Conservation (phyloP, 1,139 yeast species). For the Pichia sp. region DNA sequence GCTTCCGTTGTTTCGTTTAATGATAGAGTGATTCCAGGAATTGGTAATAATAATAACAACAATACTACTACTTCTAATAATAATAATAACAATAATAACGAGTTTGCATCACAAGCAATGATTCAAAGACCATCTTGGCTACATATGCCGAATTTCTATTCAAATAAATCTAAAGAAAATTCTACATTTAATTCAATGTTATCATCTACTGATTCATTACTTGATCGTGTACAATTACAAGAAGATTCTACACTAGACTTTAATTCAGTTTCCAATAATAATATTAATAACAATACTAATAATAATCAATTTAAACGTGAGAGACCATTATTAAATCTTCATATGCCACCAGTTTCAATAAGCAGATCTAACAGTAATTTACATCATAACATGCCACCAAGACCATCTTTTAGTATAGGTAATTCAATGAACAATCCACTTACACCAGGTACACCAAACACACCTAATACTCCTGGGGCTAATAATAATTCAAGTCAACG, state of each 20-base stretch:
- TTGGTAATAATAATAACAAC: not conserved
- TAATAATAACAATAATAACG: not conserved
- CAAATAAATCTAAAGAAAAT: slow-evolving; percentile 22
- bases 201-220: slow-evolving; percentile 29
- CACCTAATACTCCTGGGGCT: not conserved
- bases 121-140: slow-evolving; percentile 29
- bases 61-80: not conserved
- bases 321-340: slow-evolving; percentile 8
- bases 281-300: not conserved
- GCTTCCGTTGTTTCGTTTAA: slow-evolving; percentile 14
- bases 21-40: slow-evolving; percentile 8
- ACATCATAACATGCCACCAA: not conserved
- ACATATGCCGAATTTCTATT: slow-evolving; percentile 24
- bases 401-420: slow-evolving; percentile 8
- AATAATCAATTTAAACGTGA: slow-evolving; percentile 6
- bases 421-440: slow-evolving; percentile 5
- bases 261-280: not conserved
- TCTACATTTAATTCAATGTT: slow-evolving; percentile 3
- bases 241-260: not conserved
- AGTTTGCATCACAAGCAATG: slow-evolving; percentile 3
- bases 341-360: slow-evolving; percentile 7
- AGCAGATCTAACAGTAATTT: not conserved
- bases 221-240: slow-evolving; percentile 25
- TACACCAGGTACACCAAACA: slow-evolving; percentile 7
- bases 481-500: not conserved